phyloP scores from a whole-genome alignment of 129 eudicot genomes.

The Centella asiatica region DNA sequence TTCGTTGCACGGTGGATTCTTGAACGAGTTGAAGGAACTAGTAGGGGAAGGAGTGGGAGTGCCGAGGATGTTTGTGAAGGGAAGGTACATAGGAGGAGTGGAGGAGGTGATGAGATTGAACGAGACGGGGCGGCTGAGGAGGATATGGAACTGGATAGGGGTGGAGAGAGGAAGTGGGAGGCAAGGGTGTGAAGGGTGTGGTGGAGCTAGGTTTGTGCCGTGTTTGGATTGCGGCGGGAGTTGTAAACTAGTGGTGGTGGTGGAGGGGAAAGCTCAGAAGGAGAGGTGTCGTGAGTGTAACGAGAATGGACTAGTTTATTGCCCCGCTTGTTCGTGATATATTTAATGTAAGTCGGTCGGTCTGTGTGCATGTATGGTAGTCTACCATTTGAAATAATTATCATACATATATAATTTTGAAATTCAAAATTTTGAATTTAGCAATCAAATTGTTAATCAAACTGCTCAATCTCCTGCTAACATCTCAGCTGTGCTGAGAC shows the following conservation, averaged over 20 bases:
- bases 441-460: no score
- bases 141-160: constrained; percentile 63
- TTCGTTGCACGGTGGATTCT: constrained; percentile 54
- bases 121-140: constrained; percentile 58
- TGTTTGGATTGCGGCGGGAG: constrained; percentile 87
- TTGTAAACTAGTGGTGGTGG: constrained; percentile 56
- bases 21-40: constrained; percentile 50
- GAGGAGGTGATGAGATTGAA: constrained; percentile 72
- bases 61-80: constrained; percentile 80
- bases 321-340: constrained; percentile 56
- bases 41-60: constrained; percentile 39
- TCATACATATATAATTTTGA: no score
- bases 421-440: no score
- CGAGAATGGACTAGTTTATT: constrained; percentile 73
- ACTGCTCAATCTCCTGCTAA: no score
- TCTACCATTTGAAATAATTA: no score
- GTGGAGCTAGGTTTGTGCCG: constrained; percentile 81
- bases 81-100: constrained; percentile 71
- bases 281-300: constrained; percentile 71
- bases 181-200: constrained; percentile 72
- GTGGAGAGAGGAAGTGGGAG: constrained; percentile 67
- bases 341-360: no score
- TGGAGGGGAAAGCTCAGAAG: constrained; percentile 14
- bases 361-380: no score
- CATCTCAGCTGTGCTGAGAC: no score